Percentiles rank a stretch among this genome's conserved stretches.
These are phyloP conservation scores for Jaltomata sinuosa DNA, from an alignment of 257 asterid genomes.

Conservation along the genomic window DNA sequence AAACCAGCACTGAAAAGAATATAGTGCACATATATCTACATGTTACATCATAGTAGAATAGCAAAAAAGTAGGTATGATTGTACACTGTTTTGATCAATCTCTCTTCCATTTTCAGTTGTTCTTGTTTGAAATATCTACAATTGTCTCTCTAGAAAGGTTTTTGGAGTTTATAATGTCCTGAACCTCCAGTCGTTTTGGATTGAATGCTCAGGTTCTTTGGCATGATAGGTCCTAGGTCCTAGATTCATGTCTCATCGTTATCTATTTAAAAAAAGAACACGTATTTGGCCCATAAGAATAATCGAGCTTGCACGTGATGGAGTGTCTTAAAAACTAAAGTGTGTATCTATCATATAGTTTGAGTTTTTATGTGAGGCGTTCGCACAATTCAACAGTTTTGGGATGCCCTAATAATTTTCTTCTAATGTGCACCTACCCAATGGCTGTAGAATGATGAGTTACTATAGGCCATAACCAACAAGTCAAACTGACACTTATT, in stretches of 20 bases:
- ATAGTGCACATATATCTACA: not conserved
- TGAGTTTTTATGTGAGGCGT: not conserved
- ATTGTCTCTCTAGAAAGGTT: not conserved
- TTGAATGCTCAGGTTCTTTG: not conserved
- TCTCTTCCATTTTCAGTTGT: not conserved
- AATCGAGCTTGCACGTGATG: not conserved
- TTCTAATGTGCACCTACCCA: not conserved
- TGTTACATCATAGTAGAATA: slow-evolving; percentile 18
- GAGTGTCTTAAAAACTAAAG: not conserved
- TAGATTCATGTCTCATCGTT: no score
- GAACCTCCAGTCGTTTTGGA: not conserved
- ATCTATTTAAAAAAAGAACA: no score
- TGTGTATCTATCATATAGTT: not conserved
- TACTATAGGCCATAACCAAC: not conserved
- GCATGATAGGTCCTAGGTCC: not conserved
- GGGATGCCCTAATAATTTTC: no score
- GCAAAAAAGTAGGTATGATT: slow-evolving; percentile 14
- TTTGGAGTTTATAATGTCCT: not conserved
- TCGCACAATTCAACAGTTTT: not conserved
- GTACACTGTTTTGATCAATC: slow-evolving; percentile 7
- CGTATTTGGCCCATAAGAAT: not conserved
- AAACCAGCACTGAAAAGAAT: slow-evolving; percentile 31
- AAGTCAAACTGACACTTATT: not conserved
- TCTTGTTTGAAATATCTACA: not conserved
- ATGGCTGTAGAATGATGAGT: not conserved